These are phyloP conservation scores for Kurtzmaniella quercitrusa DNA, from an alignment of 1,139 yeast genomes.

Conservation along the genomic window DNA sequence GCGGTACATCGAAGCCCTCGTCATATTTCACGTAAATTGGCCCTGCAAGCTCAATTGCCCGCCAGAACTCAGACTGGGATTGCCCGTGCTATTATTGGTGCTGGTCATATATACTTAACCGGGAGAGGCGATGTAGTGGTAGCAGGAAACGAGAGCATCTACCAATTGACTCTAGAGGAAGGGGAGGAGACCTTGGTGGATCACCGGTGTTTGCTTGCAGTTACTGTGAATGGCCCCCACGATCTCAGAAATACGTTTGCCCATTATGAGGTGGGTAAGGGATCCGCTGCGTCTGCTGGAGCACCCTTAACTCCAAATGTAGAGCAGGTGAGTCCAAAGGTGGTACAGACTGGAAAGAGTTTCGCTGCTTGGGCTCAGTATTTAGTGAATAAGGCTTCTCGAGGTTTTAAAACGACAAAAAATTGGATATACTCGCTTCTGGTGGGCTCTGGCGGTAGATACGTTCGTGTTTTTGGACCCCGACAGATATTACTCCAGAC, in stretches of 20 bases:
- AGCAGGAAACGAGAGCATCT: constrained; percentile 55
- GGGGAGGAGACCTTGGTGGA: constrained; percentile 49
- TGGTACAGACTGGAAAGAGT: neutral
- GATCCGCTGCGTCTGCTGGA: too few species aligned
- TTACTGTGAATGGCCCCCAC: constrained; percentile 49
- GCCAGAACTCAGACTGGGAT: constrained; percentile 32
- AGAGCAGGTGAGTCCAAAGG: neutral
- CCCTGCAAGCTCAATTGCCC: constrained; percentile 20
- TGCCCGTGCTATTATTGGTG: constrained; percentile 10
- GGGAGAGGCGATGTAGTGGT: constrained; percentile 60
- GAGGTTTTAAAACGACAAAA: constrained; percentile 17
- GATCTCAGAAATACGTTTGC: constrained; percentile 37
- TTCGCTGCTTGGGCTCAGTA: neutral
- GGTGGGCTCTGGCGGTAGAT: constrained; percentile 4
- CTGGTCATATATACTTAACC: constrained; percentile 44
- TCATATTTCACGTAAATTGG: constrained; percentile 30
- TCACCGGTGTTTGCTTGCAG: constrained; percentile 44
- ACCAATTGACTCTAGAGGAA: constrained; percentile 40
- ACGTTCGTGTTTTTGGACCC: constrained; percentile 50
- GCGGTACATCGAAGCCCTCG: constrained; percentile 36
- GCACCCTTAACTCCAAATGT: too few species aligned
- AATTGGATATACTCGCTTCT: constrained; percentile 19
- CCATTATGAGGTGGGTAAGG: constrained; percentile 14
- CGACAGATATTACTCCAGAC: constrained; percentile 50
- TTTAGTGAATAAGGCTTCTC: neutral